These are phyloP conservation scores for Earliella scabrosa DNA, from an alignment of 1,284 basidiomycete species.

Conservation along the genomic window DNA sequence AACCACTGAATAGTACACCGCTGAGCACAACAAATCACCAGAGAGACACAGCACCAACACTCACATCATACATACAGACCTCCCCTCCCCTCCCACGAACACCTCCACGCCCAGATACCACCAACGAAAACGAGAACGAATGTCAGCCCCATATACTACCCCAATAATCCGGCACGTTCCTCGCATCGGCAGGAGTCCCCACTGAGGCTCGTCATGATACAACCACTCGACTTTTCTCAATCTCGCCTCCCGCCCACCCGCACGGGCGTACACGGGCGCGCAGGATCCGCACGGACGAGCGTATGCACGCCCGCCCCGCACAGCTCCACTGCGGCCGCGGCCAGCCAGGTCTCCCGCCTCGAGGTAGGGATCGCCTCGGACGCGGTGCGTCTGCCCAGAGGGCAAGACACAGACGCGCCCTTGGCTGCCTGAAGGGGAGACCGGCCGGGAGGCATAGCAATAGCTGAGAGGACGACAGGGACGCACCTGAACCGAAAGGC, in stretches of 20 bases:
- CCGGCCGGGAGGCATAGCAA: slow-evolving; percentile 13
- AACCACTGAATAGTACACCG: too few relatives aligned
- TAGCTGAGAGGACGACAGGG: too few relatives aligned
- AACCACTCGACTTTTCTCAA: slow-evolving; percentile 26
- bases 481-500: background rate
- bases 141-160: slow-evolving; percentile 80
- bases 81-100: too few relatives aligned
- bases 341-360: slow-evolving; percentile 13
- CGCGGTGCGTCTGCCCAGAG: background rate
- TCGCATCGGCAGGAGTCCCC: slow-evolving; percentile 75
- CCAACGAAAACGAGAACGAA: slow-evolving; percentile 16
- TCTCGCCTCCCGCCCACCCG: slow-evolving; percentile 22
- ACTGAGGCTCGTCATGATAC: slow-evolving; percentile 55
- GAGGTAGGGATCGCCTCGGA: slow-evolving; percentile 9
- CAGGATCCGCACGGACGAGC: slow-evolving; percentile 26
- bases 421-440: slow-evolving; percentile 24
- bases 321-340: slow-evolving; percentile 22
- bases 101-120: too few relatives aligned
- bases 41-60: too few relatives aligned
- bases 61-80: too few relatives aligned
- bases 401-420: slow-evolving; percentile 2
- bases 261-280: slow-evolving; percentile 5
- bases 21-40: too few relatives aligned
- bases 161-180: slow-evolving; percentile 64
- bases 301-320: slow-evolving; percentile 24